Conservation (phyloP, 208 protist genomes). For the Trypanosoma brucei region DNA sequence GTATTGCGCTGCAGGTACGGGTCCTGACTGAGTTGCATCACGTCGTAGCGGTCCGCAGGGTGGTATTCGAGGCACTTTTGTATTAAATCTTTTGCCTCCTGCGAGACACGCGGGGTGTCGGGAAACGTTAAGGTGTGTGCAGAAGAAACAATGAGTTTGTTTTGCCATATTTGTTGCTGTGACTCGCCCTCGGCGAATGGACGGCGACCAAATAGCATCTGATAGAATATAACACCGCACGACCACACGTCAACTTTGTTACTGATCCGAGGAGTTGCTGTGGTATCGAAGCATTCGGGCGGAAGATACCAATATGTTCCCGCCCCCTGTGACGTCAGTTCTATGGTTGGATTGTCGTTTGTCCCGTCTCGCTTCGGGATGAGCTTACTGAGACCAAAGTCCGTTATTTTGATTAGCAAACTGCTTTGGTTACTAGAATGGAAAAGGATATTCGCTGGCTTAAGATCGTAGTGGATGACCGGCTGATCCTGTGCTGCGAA, state of each 20-base stretch:
- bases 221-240: conserved; percentile 93
- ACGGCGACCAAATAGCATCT: conserved; percentile 92
- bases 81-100: conserved; percentile 79
- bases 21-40: conserved; percentile 65
- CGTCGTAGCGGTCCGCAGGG: conserved; percentile 65
- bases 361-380: conserved; percentile 61
- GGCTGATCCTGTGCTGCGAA: conserved; percentile 71
- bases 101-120: conserved; percentile 60
- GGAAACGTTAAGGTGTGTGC: conserved; percentile 62
- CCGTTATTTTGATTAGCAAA: conserved; percentile 93
- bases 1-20: conserved; percentile 53
- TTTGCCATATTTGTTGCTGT: conserved; percentile 83
- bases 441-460: conserved; percentile 83
- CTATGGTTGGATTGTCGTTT: conserved; percentile 81
- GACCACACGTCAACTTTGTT: conserved; percentile 93
- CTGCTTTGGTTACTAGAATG: conserved; percentile 54
- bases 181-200: conserved; percentile 93
- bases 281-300: conserved; percentile 92
- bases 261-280: conserved; percentile 70
- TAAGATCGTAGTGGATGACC: conserved; percentile 93
- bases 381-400: conserved; percentile 97
- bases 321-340: conserved; percentile 94
- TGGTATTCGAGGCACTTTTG: conserved; percentile 64
- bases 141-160: conserved; percentile 69
- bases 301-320: conserved; percentile 97